Evolutionary conservation across 2,329 filamentous ascomycete genomes (phyloP).

Genomic region (Aspergillus sp.): DNA sequence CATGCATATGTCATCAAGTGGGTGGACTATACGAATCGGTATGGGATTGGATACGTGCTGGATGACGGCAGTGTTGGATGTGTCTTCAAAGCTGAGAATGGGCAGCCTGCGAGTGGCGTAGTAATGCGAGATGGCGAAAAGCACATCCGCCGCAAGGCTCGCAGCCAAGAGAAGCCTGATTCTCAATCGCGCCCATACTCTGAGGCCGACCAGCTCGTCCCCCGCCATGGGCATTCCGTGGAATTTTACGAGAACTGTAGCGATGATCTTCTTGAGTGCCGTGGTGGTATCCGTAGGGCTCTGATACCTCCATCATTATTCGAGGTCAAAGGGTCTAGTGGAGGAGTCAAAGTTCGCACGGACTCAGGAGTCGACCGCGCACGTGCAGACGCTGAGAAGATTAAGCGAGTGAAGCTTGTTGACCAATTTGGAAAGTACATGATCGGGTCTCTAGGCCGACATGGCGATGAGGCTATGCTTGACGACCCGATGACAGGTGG

Average conservation of each 20-base stretch:
- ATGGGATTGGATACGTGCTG: conserved; percentile 53
- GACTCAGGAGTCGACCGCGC: conserved; percentile 33
- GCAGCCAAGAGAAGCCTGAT: conserved; percentile 34
- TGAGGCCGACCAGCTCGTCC: conserved; percentile 46
- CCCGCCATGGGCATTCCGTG: conserved; percentile 40
- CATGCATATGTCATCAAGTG: conserved; percentile 53
- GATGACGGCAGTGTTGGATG: conserved; percentile 52
- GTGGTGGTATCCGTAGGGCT: conserved; percentile 40
- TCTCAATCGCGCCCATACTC: conserved; percentile 32
- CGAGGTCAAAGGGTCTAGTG: conserved; percentile 31
- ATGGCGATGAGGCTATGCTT: conserved; percentile 35
- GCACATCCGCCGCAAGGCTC: conserved; percentile 48
- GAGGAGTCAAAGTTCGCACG: conserved; percentile 34
- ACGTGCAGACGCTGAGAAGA: conserved; percentile 46
- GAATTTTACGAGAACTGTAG: conserved; percentile 51
- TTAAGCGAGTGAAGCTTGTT: conserved; percentile 49
- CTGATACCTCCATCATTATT: conserved; percentile 43
- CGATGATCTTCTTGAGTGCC: conserved; percentile 29
- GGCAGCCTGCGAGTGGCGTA: conserved; percentile 45
- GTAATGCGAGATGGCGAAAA: conserved; percentile 47
- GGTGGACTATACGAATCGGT: conserved; percentile 54
- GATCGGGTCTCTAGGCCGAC: conserved; percentile 48
- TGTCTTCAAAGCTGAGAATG: conserved; percentile 49
- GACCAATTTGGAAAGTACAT: conserved; percentile 55
- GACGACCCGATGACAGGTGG: conserved; percentile 27